Evolutionary conservation across 1,284 basidiomycete genomes (phyloP).

Genomic region (Irpex sp.): DNA sequence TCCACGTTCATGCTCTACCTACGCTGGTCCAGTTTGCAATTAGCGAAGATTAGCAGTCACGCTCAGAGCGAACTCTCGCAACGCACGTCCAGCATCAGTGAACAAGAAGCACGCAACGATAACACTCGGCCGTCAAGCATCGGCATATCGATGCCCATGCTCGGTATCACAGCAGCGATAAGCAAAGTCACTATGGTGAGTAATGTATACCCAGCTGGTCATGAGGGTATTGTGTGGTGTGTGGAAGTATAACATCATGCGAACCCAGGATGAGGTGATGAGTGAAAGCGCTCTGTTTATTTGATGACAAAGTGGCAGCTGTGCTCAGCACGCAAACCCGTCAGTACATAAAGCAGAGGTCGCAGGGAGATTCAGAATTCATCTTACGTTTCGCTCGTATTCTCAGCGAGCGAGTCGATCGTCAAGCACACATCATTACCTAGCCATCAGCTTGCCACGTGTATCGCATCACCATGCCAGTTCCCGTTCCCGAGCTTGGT

Average conservation of each 20-base stretch:
- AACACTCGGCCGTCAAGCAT: neutral
- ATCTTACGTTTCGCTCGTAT: too few species aligned
- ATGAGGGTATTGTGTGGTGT: neutral
- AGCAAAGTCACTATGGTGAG: neutral
- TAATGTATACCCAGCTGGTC: neutral
- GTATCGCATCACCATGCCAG: conserved; percentile 27
- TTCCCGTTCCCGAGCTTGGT: conserved; percentile 35
- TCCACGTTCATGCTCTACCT: too few species aligned
- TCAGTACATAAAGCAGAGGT: neutral
- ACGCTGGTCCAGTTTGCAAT: too few species aligned
- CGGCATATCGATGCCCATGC: neutral
- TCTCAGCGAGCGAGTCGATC: neutral
- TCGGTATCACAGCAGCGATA: neutral
- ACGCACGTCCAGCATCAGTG: neutral
- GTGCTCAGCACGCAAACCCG: neutral
- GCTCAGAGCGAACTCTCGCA: too few species aligned
- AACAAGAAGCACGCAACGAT: neutral
- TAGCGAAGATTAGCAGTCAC: too few species aligned
- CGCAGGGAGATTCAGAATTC: neutral
- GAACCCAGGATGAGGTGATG: conserved; percentile 15
- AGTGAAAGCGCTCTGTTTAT: neutral
- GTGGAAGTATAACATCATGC: conserved; percentile 14
- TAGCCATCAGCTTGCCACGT: neutral
- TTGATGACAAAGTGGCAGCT: neutral
- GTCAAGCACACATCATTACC: neutral